These are phyloP conservation scores for Nidula microcarpa DNA, from an alignment of 768 basidiomycete species.

Conservation along the genomic window DNA sequence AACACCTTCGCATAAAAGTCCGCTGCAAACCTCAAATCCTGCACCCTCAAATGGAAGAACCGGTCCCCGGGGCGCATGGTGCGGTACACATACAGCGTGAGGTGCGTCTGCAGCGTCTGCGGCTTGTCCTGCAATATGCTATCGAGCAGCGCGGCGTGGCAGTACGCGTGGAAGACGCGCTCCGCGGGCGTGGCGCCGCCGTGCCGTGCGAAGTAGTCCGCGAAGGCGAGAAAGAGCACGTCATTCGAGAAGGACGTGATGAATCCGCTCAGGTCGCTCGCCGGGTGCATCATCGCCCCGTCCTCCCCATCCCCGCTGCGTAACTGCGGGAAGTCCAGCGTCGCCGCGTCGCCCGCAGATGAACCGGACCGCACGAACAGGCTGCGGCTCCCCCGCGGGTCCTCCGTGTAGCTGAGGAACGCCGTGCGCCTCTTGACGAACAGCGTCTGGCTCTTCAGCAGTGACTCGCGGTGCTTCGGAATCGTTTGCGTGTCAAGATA, in stretches of 20 bases:
- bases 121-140: conserved; percentile 91
- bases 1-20: conserved; percentile 79
- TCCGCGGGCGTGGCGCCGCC: conserved; percentile 58
- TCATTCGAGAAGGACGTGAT: conserved; percentile 87
- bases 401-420: conserved; percentile 90
- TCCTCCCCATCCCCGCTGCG: conserved; percentile 30
- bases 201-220: conserved; percentile 69
- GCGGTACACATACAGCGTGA: conserved; percentile 69
- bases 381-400: conserved; percentile 90
- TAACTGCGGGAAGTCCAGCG: conserved; percentile 79
- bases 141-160: conserved; percentile 76
- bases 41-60: conserved; percentile 65
- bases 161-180: conserved; percentile 63
- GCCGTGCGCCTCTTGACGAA: conserved; percentile 92
- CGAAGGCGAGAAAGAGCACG: conserved; percentile 73
- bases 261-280: conserved; percentile 77
- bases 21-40: conserved; percentile 70
- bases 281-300: conserved; percentile 54
- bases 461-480: conserved; percentile 60
- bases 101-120: conserved; percentile 68
- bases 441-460: conserved; percentile 77
- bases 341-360: conserved; percentile 79
- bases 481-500: conserved; percentile 73
- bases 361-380: conserved; percentile 87
- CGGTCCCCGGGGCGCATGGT: conserved; percentile 52